phyloP scores from a whole-genome alignment of 148 eudicot genomes.

The Vaccinium vitisidaea region DNA sequence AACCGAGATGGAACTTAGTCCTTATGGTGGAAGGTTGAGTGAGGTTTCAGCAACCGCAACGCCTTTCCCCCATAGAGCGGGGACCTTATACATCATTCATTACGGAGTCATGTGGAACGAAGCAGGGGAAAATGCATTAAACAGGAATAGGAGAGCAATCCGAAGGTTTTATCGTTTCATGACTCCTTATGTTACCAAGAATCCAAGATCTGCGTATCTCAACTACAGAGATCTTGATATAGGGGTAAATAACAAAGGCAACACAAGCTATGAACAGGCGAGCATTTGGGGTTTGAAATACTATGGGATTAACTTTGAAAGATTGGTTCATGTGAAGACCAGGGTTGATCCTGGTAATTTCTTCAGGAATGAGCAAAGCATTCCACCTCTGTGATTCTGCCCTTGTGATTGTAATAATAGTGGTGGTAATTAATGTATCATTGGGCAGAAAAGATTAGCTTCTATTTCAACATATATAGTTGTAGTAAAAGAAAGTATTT shows the following conservation, averaged over 20 bases:
- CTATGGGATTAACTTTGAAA: neutral
- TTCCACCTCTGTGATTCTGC: neutral
- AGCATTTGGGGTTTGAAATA: conserved; percentile 8
- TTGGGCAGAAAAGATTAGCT: too few relatives aligned
- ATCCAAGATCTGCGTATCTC: too few relatives aligned
- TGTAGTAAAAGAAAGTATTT: too few relatives aligned
- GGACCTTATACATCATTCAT: neutral
- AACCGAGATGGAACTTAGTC: neutral
- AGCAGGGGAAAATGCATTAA: neutral
- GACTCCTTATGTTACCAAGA: too few relatives aligned
- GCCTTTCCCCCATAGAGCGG: conserved; percentile 11
- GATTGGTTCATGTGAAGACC: neutral
- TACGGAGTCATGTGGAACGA: neutral
- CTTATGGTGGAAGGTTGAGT: conserved; percentile 10
- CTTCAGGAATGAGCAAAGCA: conserved; percentile 13
- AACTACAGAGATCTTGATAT: too few relatives aligned
- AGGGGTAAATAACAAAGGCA: neutral
- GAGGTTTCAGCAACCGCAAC: neutral
- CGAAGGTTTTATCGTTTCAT: neutral
- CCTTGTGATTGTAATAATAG: too few relatives aligned
- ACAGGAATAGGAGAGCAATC: neutral
- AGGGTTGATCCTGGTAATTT: conserved; percentile 5
- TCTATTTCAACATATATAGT: too few relatives aligned
- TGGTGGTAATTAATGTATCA: too few relatives aligned
- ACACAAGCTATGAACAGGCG: conserved; percentile 5